These are phyloP conservation scores for Akanthomyces dipterigenus DNA, from an alignment of 2,329 filamentous ascomycete species.

Conservation along the genomic window DNA sequence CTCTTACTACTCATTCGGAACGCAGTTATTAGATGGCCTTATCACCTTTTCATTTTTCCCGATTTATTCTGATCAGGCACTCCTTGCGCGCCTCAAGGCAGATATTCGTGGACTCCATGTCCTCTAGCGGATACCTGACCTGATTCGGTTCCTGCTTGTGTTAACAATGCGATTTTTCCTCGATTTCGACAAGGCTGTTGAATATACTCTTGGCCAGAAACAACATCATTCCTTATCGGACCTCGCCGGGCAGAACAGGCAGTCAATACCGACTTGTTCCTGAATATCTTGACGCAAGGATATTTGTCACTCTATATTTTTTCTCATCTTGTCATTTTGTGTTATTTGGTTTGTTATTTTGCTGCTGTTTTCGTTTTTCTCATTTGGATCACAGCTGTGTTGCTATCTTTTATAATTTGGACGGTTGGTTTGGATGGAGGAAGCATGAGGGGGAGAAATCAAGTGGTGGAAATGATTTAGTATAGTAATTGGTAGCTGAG, in stretches of 20 bases:
- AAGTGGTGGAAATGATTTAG: background rate
- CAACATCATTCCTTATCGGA: background rate
- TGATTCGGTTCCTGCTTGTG: background rate
- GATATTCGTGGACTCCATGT: background rate
- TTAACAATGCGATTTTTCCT: background rate
- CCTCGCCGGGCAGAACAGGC: background rate
- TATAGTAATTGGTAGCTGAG: background rate
- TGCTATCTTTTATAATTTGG: too few species aligned
- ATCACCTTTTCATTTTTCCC: background rate
- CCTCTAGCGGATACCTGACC: background rate
- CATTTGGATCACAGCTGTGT: background rate
- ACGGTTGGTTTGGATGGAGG: too few species aligned
- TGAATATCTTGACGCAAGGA: background rate
- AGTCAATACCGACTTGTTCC: background rate
- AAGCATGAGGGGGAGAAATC: background rate
- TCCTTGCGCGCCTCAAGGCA: background rate
- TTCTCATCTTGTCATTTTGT: background rate
- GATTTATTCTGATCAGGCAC: background rate
- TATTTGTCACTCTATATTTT: background rate
- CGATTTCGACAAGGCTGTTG: background rate
- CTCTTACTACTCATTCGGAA: background rate
- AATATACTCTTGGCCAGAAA: background rate
- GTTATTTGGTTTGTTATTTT: background rate
- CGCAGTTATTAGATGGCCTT: constrained; percentile 1
- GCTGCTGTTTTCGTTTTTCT: background rate